Evolutionary conservation across 164 flowering plant species (phyloP).

Genomic region (Piper betle): DNA sequence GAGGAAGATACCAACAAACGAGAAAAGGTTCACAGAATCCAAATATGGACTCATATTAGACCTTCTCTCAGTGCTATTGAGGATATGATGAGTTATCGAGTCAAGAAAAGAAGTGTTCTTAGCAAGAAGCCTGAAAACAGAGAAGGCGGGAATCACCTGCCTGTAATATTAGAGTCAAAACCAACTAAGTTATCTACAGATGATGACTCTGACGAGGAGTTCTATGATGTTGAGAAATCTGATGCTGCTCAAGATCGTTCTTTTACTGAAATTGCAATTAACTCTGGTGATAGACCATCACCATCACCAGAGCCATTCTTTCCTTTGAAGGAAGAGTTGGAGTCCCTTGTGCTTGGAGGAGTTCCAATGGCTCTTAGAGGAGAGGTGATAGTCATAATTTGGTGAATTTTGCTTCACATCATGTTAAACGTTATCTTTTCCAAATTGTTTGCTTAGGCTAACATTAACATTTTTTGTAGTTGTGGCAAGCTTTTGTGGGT

Average conservation of each 20-base stretch:
- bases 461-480: conserved; percentile 25
- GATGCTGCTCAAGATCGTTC: conserved; percentile 50
- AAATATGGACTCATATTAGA: conserved; percentile 69
- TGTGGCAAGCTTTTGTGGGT: conserved; percentile 99
- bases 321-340: conserved; percentile 83
- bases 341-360: conserved; percentile 86
- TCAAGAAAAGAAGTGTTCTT: conserved; percentile 26
- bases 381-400: conserved; percentile 40
- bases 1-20: conserved; percentile 11
- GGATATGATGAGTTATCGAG: conserved; percentile 73
- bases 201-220: conserved; percentile 84
- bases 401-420: not conserved
- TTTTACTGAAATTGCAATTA: conserved; percentile 23
- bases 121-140: conserved; percentile 25
- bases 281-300: conserved; percentile 15
- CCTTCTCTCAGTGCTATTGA: conserved; percentile 66
- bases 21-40: conserved; percentile 27
- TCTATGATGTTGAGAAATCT: conserved; percentile 79
- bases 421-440: not conserved
- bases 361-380: conserved; percentile 96
- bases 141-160: conserved; percentile 21
- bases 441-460: not conserved
- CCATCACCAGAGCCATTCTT: conserved; percentile 21
- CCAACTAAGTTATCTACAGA: conserved; percentile 12
- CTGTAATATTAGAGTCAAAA: conserved; percentile 23